Evolutionary conservation across 2,329 filamentous ascomycete species (phyloP), one percentile per base, ranked within the genome.

Genomic region (Pseudopyrenochaeta lycopersici): DNA sequence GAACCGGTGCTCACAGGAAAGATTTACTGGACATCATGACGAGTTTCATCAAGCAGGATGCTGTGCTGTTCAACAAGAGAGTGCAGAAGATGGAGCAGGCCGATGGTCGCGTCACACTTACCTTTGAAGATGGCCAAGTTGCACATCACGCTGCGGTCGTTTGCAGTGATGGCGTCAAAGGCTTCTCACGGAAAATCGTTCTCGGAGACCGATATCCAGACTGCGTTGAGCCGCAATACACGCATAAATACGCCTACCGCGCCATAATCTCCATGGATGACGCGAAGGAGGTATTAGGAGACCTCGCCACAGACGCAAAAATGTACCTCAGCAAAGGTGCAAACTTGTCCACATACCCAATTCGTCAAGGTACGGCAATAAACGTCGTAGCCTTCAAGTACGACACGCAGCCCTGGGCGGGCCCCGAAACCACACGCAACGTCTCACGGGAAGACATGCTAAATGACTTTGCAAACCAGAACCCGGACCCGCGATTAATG

Each of bases 101-200:
- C 4, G 53, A 76, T 11, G 76, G 71, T 0, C 66, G 62, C 23
- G 76, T 80, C 44, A 36, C 74, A 0, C 68, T 78, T 7, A 67
- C 58, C 1, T 73, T 81, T 12, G 67, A 75, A 33, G 66, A 69
- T 76, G 60, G 70, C 62, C 46, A 64, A 69, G 74, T 65, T 67
- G 52, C 66, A 60, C 33, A 76, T 72, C 65, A 63, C 76, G 58
- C 62, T n/a, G 70, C 75, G 45, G 75, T 81, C 0, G 73, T 82
- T 45, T 80, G 80, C 2, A 79, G 77, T 48, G 81, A 83, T 58
- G 81, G 81, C 2, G 78, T 83, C 58, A 81, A 81, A 30, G 62
- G 66, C 12, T 53, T 57, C 10, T 58, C 62, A 3, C 47, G 68
- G 38, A 44, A 63, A 2, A 52, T 68, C 7, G 62, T 71, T 1